A percentile compares a stretch with the other conserved stretches of the same genome.
Conservation (phyloP, 805 yeast genomes). For the Pachysolen tannophilus region DNA sequence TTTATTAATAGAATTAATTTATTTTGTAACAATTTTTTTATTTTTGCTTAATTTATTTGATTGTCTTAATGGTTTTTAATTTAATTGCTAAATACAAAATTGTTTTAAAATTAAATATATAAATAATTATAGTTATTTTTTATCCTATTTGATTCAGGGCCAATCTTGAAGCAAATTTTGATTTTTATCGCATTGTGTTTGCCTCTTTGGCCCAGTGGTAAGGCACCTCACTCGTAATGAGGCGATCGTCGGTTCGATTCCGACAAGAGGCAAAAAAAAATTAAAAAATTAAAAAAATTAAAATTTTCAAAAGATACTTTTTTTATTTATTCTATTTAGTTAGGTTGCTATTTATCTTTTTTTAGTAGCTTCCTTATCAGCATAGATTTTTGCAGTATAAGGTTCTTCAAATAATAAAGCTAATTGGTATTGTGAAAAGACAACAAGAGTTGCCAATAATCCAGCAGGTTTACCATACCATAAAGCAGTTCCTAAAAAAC, state of each 20-base stretch:
- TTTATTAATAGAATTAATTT: no score
- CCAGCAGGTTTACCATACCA: slow-evolving; percentile 91
- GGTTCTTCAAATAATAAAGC: slow-evolving; percentile 93
- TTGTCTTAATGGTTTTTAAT: no score
- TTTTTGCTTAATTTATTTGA: no score
- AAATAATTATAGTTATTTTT: no score
- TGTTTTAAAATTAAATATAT: no score
- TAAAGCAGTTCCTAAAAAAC: slow-evolving; percentile 86
- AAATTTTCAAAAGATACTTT: no score
- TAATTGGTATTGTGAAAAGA: slow-evolving; percentile 71
- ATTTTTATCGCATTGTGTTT: slow-evolving; percentile 9
- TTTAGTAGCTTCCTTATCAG: slow-evolving; percentile 18
- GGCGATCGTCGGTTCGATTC: slow-evolving; percentile 37
- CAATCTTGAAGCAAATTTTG: no score
- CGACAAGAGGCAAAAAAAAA: slow-evolving; percentile 27
- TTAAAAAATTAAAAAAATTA: no score
- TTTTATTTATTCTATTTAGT: not conserved
- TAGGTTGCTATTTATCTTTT: not conserved
- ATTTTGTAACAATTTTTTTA: no score
- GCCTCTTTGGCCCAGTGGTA: slow-evolving; percentile 39
- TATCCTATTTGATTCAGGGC: no score
- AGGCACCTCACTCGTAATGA: slow-evolving; percentile 40
- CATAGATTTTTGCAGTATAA: slow-evolving; percentile 86
- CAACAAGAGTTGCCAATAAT: slow-evolving; percentile 59
- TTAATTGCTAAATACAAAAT: no score